Evolutionary conservation across 1,284 basidiomycete genomes (phyloP).

Genomic region (Cutaneotrichosporon sp.): DNA sequence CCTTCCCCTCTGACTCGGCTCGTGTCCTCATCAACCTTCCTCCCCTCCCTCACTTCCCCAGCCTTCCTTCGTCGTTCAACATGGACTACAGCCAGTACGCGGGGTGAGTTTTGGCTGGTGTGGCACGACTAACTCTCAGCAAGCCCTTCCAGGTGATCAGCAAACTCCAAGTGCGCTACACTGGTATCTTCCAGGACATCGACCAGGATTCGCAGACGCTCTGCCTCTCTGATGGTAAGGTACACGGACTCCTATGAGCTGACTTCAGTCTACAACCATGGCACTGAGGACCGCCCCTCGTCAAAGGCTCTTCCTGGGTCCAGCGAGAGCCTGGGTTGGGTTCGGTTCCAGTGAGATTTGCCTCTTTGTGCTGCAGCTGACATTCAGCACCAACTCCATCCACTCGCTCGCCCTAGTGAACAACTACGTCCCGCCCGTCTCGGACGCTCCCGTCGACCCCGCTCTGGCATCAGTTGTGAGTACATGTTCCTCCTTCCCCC

Average conservation of each 20-base stretch:
- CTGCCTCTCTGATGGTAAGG: conserved; percentile 47
- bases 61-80: conserved; percentile 5
- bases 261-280: conserved; percentile 48
- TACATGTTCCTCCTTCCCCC: conserved; percentile 11
- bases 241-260: not conserved
- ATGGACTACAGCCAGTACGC: conserved; percentile 51
- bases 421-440: conserved; percentile 42
- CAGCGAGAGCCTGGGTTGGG: conserved; percentile 46
- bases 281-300: conserved; percentile 48
- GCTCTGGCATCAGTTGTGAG: conserved; percentile 50
- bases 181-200: conserved; percentile 51
- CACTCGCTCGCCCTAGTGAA: conserved; percentile 47
- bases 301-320: conserved; percentile 38
- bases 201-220: conserved; percentile 49
- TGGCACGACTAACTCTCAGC: conserved; percentile 19
- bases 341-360: conserved; percentile 75
- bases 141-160: conserved; percentile 52
- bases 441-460: conserved; percentile 38
- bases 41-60: not conserved
- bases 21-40: not conserved
- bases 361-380: not conserved
- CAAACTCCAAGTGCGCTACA: conserved; percentile 49
- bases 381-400: conserved; percentile 49
- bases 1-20: too few relatives aligned
- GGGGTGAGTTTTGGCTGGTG: conserved; percentile 19